Percentiles rank a stretch among this genome's conserved stretches.
Conservation (phyloP, 371 early-diverging fungal genomes). For the Zychaea mexicana region DNA sequence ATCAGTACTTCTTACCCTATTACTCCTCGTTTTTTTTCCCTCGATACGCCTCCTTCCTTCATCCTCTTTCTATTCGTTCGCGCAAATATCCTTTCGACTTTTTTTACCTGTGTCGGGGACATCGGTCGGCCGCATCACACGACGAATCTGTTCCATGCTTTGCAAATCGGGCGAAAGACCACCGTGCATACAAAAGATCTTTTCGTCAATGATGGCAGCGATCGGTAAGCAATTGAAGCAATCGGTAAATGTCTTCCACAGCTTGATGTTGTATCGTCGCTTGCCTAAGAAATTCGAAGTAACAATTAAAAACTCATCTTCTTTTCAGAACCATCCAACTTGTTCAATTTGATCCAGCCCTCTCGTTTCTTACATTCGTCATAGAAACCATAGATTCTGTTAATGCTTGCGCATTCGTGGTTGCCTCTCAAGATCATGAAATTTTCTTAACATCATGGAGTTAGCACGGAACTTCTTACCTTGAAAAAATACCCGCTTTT, state of each 20-base stretch:
- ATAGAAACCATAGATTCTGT: slow-evolving; percentile 97
- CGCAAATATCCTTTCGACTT: slow-evolving; percentile 7
- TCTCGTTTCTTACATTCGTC: slow-evolving; percentile 84
- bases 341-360: not conserved
- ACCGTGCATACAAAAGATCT: slow-evolving; percentile 97
- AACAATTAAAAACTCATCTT: too few species aligned
- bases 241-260: slow-evolving; percentile 94
- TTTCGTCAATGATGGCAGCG: slow-evolving; percentile 91
- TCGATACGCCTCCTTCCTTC: not conserved
- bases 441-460: slow-evolving; percentile 61
- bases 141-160: slow-evolving; percentile 87
- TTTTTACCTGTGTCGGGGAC: slow-evolving; percentile 86
- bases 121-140: slow-evolving; percentile 92
- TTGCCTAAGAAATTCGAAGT: slow-evolving; percentile 58
- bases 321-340: not conserved
- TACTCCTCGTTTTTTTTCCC: too few species aligned
- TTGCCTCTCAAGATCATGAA: slow-evolving; percentile 95
- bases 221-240: slow-evolving; percentile 95
- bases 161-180: slow-evolving; percentile 92
- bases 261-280: slow-evolving; percentile 89
- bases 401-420: slow-evolving; percentile 96
- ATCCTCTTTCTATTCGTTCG: not conserved
- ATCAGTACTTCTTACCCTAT: too few species aligned
- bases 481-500: too few species aligned
- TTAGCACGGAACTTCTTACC: too few species aligned